Evolutionary conservation across 345 rosid species (phyloP), one percentile per base, ranked within the genome.

Genomic region (Tarenaya hassleriana): DNA sequence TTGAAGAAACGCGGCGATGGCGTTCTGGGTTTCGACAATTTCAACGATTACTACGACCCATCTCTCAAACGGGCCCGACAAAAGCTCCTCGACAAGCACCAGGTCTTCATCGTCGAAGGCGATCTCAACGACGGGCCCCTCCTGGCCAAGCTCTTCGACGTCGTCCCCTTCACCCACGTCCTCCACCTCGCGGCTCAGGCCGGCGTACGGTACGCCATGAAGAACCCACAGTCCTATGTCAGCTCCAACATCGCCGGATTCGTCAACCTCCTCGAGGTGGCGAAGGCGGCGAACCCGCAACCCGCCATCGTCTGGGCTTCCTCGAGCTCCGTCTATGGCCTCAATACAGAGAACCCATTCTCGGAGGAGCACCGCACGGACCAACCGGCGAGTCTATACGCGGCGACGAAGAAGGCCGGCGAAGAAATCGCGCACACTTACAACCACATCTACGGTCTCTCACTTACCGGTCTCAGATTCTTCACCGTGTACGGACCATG

Each of bases 131-230:
- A 86, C 41, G 73, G 53, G 0, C 24, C 50, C 6, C 54, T 78
- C 21, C 62, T 78, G 43, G 56, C 48, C 27, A 64, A 72, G 69
- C 77, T 78, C 18, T 75, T 75, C 20, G 60, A 68, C 19, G 60
- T 72, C 38, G 77, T 78, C 15, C 60, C 70, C 49, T 78, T 78
- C 62, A 74, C 80, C 7, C 83, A 78, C 35, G 77, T 78, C 20
- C 69, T 86, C 38, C 95, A 86, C 72, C 71, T 86, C 20, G 95
- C 95, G 0, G 95, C 95, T 3, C 95, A 86, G 64, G 95, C 95
- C 31, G 95, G 95, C 0, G 95, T 86, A 16, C 86, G 95, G 3
- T 86, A 86, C 79, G 95, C 83, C 5, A 86, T 86, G 88, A 69
- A 83, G 67, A 86, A 86, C 60, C 95, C 95, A 0, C 92, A 81